These are phyloP conservation scores for Endogone sp. DNA, from an alignment of 192 early-diverging fungal genomes.

Conservation along the genomic window DNA sequence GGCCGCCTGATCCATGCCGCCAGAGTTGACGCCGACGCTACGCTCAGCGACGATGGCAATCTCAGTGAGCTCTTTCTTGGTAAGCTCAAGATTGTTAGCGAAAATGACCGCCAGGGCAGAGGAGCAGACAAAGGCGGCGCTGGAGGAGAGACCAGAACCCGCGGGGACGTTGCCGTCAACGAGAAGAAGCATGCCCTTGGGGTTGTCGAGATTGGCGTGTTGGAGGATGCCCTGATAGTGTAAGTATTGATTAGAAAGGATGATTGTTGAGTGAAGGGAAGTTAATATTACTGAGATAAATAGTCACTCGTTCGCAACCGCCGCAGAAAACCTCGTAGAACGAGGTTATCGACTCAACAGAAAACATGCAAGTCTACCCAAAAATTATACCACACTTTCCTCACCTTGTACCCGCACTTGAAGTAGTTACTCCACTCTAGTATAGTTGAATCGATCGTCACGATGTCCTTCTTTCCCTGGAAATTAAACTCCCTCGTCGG, in stretches of 20 bases:
- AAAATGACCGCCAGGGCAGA: slow-evolving; percentile 64
- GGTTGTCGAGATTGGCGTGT: slow-evolving; percentile 29
- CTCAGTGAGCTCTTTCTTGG: slow-evolving; percentile 55
- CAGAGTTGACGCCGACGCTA: slow-evolving; percentile 71
- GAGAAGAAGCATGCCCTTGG: slow-evolving; percentile 64
- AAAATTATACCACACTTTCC: too few relatives aligned
- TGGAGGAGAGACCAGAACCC: slow-evolving; percentile 84
- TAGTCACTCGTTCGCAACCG: slow-evolving; percentile 10
- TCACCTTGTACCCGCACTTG: slow-evolving; percentile 83
- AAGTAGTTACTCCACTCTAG: slow-evolving; percentile 93
- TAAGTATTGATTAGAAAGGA: too few relatives aligned
- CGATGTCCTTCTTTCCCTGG: slow-evolving; percentile 43
- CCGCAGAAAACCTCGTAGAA: too few relatives aligned
- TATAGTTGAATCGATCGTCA: slow-evolving; percentile 64
- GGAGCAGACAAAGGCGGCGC: slow-evolving; percentile 79
- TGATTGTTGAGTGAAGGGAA: too few relatives aligned
- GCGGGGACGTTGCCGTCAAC: slow-evolving; percentile 78
- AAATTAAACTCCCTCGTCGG: slow-evolving; percentile 41
- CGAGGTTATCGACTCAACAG: too few relatives aligned
- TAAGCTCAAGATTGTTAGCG: slow-evolving; percentile 40
- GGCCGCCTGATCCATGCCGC: slow-evolving; percentile 90
- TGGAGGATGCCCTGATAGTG: slow-evolving; percentile 56
- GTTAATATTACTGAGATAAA: too few relatives aligned
- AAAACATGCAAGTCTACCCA: too few relatives aligned
- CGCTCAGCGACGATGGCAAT: slow-evolving; percentile 80